Conservation (phyloP, 176 grass and related monocot genomes). For the Oryza officinalis region DNA sequence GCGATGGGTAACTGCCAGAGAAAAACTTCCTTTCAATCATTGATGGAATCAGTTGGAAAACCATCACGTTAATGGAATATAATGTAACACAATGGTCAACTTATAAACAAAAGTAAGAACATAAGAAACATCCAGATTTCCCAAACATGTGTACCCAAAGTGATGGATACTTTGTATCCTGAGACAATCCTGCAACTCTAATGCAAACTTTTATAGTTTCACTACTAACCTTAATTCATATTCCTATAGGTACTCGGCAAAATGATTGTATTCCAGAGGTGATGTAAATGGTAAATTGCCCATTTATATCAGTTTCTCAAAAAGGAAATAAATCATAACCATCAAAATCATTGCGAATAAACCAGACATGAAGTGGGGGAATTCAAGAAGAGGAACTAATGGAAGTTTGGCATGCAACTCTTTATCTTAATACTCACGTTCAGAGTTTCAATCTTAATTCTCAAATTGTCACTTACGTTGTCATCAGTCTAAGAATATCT, state of each 20-base stretch:
- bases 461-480: conserved; percentile 58
- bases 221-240: conserved; percentile 10
- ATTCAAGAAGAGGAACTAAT: conserved; percentile 2
- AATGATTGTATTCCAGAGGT: conserved; percentile 1
- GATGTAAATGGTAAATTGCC: background rate
- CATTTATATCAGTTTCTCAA: background rate
- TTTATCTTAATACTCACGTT: background rate
- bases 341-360: conserved; percentile 18
- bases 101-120: conserved; percentile 1
- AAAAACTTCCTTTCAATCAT: conserved; percentile 35
- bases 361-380: background rate
- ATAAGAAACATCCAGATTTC: background rate
- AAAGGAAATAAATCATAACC: conserved; percentile 2
- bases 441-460: conserved; percentile 1
- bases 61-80: conserved; percentile 14
- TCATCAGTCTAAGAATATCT: conserved; percentile 91
- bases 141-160: background rate
- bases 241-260: background rate
- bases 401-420: background rate
- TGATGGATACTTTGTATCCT: background rate
- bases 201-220: conserved; percentile 13
- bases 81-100: background rate
- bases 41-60: conserved; percentile 12
- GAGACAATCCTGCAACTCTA: background rate
- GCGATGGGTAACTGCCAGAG: conserved; percentile 73